Base-by-base conservation (phyloP, 2,329 filamentous ascomycete genomes). In the Calycina herbarum region DNA sequence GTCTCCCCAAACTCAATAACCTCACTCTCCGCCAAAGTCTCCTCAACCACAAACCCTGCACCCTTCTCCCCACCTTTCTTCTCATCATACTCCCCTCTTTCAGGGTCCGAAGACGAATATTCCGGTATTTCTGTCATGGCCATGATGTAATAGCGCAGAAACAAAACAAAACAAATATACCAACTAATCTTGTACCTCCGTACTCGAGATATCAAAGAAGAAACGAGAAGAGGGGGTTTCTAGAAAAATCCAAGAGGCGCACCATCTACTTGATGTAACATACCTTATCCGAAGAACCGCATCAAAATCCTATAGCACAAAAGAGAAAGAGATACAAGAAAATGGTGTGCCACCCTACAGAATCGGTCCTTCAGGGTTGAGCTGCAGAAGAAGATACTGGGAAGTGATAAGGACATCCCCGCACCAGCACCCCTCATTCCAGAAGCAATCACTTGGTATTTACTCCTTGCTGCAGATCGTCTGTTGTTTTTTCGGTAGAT, bases 1-100 rank as follows among this genome's bases (percentile, higher is more conserved):
- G 60, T 62, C 45, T 62, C 60, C 5, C 31, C 33, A 57, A 62
- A 62, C 29, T 62, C 35, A 35, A 62, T 6, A 15, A 57, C 60
- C 60, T 62, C 60, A 24, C 42, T 56, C 31, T 62, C 60, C 5
- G 27, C 45, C 15, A 62, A 24, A 40, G 40, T 62, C 10, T 62
- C 60, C 4, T 15, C n/a, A 11, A n/a, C 45, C 8, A 13, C 45
- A 29, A 27, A 62, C 13, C 11, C 31, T n/a, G 17, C 24, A 10
- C 15, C 45, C 45, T 35, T 57, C 42, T 51, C 17, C 10, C 15
- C 33, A 38, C 5, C 20, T 1, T 40, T 56, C 60, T 56, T 48
- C 24, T 56, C n/a, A 17, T 57, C 48, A 62, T 40, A 24, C 11
- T 62, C 7, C 8, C 60, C 60, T 42, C 38, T 62, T 20, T 62